Evolutionary conservation across 805 yeast species (phyloP).

Genomic region (Candida ponderosae): DNA sequence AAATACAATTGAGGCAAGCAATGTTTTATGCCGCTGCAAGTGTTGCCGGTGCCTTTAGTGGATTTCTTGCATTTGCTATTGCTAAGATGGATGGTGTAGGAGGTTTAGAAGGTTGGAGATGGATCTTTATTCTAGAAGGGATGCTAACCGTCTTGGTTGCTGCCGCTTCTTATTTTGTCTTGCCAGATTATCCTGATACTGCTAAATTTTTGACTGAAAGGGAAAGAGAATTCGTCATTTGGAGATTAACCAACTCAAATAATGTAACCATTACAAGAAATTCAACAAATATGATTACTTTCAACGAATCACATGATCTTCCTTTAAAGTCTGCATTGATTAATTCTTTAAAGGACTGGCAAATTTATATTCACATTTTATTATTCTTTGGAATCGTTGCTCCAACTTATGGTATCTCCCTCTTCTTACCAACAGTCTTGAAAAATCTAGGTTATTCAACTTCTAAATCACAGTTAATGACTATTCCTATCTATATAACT

Average conservation of each 20-base stretch:
- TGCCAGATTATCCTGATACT: conserved; percentile 35
- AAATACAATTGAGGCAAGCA: conserved; percentile 29
- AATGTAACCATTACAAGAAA: background rate
- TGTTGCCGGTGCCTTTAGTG: conserved; percentile 38
- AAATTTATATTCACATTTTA: conserved; percentile 17
- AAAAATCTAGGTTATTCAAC: conserved; percentile 27
- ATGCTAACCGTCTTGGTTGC: conserved; percentile 35
- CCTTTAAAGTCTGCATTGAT: conserved; percentile 1
- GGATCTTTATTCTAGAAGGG: conserved; percentile 35
- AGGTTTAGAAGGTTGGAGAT: conserved; percentile 35
- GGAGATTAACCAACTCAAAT: conserved; percentile 10
- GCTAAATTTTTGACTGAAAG: conserved; percentile 35
- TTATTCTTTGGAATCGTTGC: conserved; percentile 17
- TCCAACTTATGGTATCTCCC: conserved; percentile 25
- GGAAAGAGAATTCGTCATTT: conserved; percentile 21
- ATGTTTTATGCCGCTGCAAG: conserved; percentile 31
- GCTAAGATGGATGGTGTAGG: conserved; percentile 25
- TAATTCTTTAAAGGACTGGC: conserved; percentile 21
- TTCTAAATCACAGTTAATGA: conserved; percentile 28
- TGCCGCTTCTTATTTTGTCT: conserved; percentile 22
- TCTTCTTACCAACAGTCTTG: conserved; percentile 32
- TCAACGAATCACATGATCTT: background rate
- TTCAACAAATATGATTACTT: background rate
- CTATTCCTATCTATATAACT: conserved; percentile 29
- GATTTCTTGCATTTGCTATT: conserved; percentile 33